Conservation (phyloP, 163 green algal genomes). For the Chloromonas sp. region DNA sequence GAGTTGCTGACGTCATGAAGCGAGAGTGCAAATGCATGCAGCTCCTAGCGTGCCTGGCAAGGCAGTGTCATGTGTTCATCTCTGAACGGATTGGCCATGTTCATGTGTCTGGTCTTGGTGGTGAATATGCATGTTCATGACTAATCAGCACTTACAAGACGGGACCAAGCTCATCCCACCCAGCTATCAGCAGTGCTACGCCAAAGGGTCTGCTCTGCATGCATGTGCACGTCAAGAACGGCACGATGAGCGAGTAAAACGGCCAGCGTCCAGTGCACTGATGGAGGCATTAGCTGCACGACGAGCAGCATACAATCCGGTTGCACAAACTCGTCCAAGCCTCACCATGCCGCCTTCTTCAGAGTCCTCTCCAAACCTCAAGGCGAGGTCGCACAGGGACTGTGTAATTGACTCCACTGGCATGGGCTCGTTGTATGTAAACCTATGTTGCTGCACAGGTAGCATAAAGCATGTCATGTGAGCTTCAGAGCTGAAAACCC, state of each 20-base stretch:
- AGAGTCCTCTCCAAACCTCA: slow-evolving; percentile 91
- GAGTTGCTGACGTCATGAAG: too few relatives aligned
- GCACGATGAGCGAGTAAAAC: background rate
- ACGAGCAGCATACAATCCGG: too few relatives aligned
- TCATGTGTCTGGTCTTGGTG: too few relatives aligned
- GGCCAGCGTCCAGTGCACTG: too few relatives aligned
- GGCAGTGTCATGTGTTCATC: too few relatives aligned
- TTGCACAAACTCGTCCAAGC: background rate
- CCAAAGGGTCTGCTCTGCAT: slow-evolving; percentile 93
- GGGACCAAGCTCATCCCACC: slow-evolving; percentile 83
- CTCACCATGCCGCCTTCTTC: slow-evolving; percentile 67
- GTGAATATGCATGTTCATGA: too few relatives aligned
- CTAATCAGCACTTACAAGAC: slow-evolving; percentile 58
- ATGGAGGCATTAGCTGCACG: too few relatives aligned
- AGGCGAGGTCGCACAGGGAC: slow-evolving; percentile 90
- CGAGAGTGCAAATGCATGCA: too few relatives aligned
- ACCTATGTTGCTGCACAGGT: slow-evolving; percentile 85
- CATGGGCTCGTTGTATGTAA: slow-evolving; percentile 98
- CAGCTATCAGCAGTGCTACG: slow-evolving; percentile 92
- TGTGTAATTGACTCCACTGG: slow-evolving; percentile 89
- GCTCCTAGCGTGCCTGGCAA: too few relatives aligned
- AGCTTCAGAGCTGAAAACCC: too few relatives aligned
- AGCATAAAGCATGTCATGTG: background rate
- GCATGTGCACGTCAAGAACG: background rate
- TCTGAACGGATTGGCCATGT: too few relatives aligned